Conservation (phyloP, 2,329 filamentous ascomycete genomes). For the Neofusicoccum sp. region DNA sequence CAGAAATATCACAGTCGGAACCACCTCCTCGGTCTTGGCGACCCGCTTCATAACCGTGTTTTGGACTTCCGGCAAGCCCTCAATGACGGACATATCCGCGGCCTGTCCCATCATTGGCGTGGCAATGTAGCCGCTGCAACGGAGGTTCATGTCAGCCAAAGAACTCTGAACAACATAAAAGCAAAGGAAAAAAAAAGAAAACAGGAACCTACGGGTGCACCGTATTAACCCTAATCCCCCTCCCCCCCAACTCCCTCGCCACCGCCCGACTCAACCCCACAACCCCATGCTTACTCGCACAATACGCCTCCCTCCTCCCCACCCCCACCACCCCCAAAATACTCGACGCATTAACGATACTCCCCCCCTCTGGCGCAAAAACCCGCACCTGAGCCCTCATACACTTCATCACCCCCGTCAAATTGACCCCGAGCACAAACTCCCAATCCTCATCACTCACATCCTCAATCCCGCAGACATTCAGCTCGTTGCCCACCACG, state of each 20-base stretch:
- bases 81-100: constrained; percentile 22
- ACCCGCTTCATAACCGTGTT: constrained; percentile 27
- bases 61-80: constrained; percentile 23
- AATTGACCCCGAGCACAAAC: constrained; percentile 38
- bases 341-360: constrained; percentile 48
- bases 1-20: constrained; percentile 47
- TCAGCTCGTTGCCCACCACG: constrained; percentile 31
- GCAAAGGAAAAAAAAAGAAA: background rate
- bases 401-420: constrained; percentile 40
- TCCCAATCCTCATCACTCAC: constrained; percentile 41
- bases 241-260: constrained; percentile 40
- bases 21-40: constrained; percentile 37
- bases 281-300: constrained; percentile 42
- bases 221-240: constrained; percentile 33
- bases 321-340: constrained; percentile 51
- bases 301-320: constrained; percentile 34
- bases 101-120: constrained; percentile 28
- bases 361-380: constrained; percentile 21
- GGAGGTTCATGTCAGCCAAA: background rate
- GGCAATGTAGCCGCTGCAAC: background rate
- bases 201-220: constrained; percentile 33
- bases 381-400: constrained; percentile 42
- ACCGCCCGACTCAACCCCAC: constrained; percentile 40
- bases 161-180: background rate
- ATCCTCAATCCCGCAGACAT: constrained; percentile 24